Percentiles rank a stretch among this genome's conserved stretches.
These are phyloP conservation scores for Incumbomyces delicatus DNA, from an alignment of 2,329 filamentous ascomycete genomes.

Conservation along the genomic window DNA sequence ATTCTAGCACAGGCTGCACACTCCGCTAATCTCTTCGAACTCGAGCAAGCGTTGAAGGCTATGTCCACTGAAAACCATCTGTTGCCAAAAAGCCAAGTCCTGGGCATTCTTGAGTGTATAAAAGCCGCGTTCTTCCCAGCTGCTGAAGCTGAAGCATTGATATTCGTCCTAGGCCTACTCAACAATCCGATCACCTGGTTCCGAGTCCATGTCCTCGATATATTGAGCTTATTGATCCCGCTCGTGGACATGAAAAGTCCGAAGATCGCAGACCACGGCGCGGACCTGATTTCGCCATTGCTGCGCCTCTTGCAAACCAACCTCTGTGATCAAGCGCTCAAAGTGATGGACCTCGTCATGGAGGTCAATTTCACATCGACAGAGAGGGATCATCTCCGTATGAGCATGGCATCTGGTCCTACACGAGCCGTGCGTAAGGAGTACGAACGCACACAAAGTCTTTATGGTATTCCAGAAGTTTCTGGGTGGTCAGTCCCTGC, in stretches of 20 bases:
- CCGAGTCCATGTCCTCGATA: slow-evolving; percentile 84
- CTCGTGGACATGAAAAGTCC: slow-evolving; percentile 88
- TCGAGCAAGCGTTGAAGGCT: not conserved
- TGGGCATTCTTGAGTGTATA: slow-evolving; percentile 63
- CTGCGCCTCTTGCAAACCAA: slow-evolving; percentile 83
- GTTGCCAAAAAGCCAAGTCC: slow-evolving; percentile 50
- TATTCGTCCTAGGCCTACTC: slow-evolving; percentile 81
- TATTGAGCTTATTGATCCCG: slow-evolving; percentile 74
- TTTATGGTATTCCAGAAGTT: slow-evolving; percentile 93
- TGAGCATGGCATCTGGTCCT: slow-evolving; percentile 92
- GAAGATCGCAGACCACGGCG: slow-evolving; percentile 81
- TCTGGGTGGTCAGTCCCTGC: slow-evolving; percentile 94
- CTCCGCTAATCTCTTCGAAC: not conserved
- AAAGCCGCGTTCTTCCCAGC: slow-evolving; percentile 69
- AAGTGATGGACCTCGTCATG: slow-evolving; percentile 91
- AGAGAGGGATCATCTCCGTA: slow-evolving; percentile 87
- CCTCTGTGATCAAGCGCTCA: slow-evolving; percentile 82
- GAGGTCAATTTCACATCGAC: slow-evolving; percentile 84
- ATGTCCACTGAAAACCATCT: not conserved
- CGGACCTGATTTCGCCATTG: slow-evolving; percentile 88
- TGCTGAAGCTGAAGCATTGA: slow-evolving; percentile 73
- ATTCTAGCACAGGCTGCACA: not conserved
- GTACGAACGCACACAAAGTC: slow-evolving; percentile 83
- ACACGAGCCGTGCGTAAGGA: slow-evolving; percentile 83
- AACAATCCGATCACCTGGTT: slow-evolving; percentile 86